Conservation (phyloP, 495 filamentous ascomycete genomes). For the Cercophora newfieldiana region DNA sequence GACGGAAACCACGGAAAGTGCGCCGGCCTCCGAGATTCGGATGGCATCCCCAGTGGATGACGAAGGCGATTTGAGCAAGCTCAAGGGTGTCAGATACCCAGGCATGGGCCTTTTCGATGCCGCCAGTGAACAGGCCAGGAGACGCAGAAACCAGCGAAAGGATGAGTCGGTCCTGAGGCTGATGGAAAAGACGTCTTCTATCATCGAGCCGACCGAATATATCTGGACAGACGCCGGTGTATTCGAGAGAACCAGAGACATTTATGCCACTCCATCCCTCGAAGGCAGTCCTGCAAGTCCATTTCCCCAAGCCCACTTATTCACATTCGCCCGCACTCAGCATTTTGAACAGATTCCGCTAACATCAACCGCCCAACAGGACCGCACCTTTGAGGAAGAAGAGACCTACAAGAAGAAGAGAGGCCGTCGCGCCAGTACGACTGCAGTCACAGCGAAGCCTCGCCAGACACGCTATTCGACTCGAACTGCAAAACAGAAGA, state of each 20-base stretch:
- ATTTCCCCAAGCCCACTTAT: too few species aligned
- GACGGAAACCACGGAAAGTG: constrained; percentile 31
- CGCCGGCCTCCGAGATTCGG: constrained; percentile 25
- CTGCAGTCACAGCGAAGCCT: constrained; percentile 3
- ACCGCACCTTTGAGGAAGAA: constrained; percentile 26
- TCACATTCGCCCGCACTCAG: too few species aligned
- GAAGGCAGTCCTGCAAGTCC: constrained; percentile 49
- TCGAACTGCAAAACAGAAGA: constrained; percentile 22
- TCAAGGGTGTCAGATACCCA: constrained; percentile 78
- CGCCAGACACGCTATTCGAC: constrained; percentile 22
- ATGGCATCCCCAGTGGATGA: constrained; percentile 31
- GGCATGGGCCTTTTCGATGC: constrained; percentile 91
- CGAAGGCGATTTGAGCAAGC: constrained; percentile 43
- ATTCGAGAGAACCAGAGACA: constrained; percentile 52
- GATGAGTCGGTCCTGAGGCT: constrained; percentile 65
- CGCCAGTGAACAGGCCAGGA: constrained; percentile 71
- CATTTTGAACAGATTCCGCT: too few species aligned
- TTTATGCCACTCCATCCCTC: constrained; percentile 50
- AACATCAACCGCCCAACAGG: constrained; percentile 19
- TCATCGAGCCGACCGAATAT: constrained; percentile 69
- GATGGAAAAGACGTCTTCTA: constrained; percentile 66
- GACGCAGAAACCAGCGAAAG: constrained; percentile 86
- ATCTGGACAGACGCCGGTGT: constrained; percentile 62
- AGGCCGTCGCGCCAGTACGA: constrained; percentile 23
- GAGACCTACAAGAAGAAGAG: constrained; percentile 27